Conservation (phyloP, 2,329 filamentous ascomycete species). For the Penicillium sp. region DNA sequence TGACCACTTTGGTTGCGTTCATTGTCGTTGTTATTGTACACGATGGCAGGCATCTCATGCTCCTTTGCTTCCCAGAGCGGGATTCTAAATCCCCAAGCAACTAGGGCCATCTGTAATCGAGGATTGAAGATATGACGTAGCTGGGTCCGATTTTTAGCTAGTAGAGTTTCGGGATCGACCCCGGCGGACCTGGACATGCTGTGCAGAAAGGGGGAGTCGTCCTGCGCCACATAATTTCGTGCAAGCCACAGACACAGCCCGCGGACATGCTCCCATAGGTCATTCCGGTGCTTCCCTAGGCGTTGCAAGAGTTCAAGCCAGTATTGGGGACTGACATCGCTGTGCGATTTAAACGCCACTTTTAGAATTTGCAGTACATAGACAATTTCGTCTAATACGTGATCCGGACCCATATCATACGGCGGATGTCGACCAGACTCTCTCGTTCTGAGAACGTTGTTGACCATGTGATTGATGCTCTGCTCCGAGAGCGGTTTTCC, state of each 20-base stretch:
- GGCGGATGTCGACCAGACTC: conserved; percentile 22
- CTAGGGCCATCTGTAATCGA: conserved; percentile 44
- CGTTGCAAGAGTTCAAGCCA: conserved; percentile 60
- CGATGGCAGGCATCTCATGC: conserved; percentile 8
- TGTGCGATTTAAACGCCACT: conserved; percentile 43
- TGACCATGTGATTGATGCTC: conserved; percentile 44
- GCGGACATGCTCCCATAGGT: conserved; percentile 51
- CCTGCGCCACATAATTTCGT: conserved; percentile 31
- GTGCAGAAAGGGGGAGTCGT: conserved; percentile 12
- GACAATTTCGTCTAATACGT: conserved; percentile 35
- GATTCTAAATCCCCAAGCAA: conserved; percentile 48
- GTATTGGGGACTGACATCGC: conserved; percentile 34
- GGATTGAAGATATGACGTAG: conserved; percentile 41
- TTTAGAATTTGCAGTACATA: conserved; percentile 49
- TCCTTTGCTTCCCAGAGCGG: conserved; percentile 18
- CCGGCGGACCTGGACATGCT: conserved; percentile 12
- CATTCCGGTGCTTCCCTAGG: conserved; percentile 55
- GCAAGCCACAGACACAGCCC: conserved; percentile 52
- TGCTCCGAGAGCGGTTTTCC: conserved; percentile 39
- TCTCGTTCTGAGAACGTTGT: conserved; percentile 30
- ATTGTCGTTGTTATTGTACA: background rate
- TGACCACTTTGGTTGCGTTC: conserved; percentile 18
- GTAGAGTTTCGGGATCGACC: conserved; percentile 9
- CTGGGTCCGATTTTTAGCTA: conserved; percentile 20
- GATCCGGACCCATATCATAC: conserved; percentile 23